These are phyloP conservation scores for Moricandia moricandioides DNA, from an alignment of 345 rosid genomes.

Conservation along the genomic window DNA sequence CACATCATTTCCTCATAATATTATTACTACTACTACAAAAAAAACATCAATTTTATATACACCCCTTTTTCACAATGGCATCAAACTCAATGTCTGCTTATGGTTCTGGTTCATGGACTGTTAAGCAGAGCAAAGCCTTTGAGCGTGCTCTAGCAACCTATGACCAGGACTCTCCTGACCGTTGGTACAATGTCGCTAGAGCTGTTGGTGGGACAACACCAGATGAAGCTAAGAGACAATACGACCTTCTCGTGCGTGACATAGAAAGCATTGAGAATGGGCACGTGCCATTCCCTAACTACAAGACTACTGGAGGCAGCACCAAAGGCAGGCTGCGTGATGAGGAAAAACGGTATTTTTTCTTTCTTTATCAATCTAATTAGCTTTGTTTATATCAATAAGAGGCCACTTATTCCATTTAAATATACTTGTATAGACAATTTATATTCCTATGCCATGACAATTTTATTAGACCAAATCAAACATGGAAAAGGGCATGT, in stretches of 20 bases:
- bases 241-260: conserved; percentile 70
- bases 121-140: conserved; percentile 84
- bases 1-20: conserved; percentile 31
- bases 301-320: conserved; percentile 45
- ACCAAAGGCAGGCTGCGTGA: conserved; percentile 36
- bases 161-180: conserved; percentile 96
- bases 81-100: conserved; percentile 80
- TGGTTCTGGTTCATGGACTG: conserved; percentile 68
- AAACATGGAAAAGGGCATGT: conserved; percentile 5
- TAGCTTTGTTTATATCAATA: conserved; percentile 9
- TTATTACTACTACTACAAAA: background rate
- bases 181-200: conserved; percentile 88
- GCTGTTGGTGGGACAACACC: conserved; percentile 85
- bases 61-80: background rate
- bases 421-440: background rate
- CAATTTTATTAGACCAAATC: conserved; percentile 17
- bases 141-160: conserved; percentile 85
- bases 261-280: conserved; percentile 77
- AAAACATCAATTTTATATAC: background rate
- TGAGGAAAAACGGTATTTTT: conserved; percentile 42
- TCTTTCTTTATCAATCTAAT: background rate
- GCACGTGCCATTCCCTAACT: conserved; percentile 71
- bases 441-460: conserved; percentile 17
- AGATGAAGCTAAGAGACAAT: conserved; percentile 81
- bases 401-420: background rate